Evolutionary conservation across 352 stramenopile species (phyloP).

Genomic region (Phytophthora sp.): DNA sequence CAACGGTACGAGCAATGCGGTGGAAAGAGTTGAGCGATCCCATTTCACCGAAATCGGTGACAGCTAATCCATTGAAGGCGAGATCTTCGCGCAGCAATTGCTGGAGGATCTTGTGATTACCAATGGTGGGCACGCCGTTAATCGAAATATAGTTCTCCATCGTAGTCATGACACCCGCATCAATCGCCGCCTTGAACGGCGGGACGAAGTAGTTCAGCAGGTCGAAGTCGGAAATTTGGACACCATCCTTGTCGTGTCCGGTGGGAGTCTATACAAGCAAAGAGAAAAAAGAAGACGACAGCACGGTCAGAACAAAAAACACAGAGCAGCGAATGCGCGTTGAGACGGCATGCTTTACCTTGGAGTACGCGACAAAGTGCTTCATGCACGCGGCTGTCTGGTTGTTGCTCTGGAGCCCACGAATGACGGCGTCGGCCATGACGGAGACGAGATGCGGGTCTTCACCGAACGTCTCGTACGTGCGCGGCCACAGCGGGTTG

Average conservation of each 20-base stretch:
- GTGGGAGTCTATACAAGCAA: constrained; percentile 65
- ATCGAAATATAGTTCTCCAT: constrained; percentile 94
- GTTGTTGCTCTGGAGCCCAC: too few relatives aligned
- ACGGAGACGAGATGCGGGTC: constrained; percentile 72
- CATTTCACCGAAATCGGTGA: constrained; percentile 92
- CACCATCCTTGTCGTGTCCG: constrained; percentile 77
- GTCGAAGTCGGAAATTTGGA: constrained; percentile 68
- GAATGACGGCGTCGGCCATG: constrained; percentile 64
- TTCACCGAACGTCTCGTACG: constrained; percentile 93
- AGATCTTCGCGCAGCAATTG: constrained; percentile 79
- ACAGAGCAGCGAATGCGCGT: too few relatives aligned
- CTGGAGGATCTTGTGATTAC: constrained; percentile 72
- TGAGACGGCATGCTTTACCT: too few relatives aligned
- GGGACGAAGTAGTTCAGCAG: constrained; percentile 81
- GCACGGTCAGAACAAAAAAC: too few relatives aligned
- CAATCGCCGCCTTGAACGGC: constrained; percentile 78
- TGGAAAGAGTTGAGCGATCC: constrained; percentile 72
- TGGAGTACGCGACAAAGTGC: too few relatives aligned
- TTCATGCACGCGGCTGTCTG: too few relatives aligned
- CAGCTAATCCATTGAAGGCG: constrained; percentile 78
- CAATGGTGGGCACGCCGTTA: constrained; percentile 87
- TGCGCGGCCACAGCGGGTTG: constrained; percentile 80
- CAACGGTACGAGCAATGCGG: constrained; percentile 35
- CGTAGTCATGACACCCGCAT: constrained; percentile 72
- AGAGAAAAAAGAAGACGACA: too few relatives aligned